A percentile compares a stretch with the other conserved stretches of the same genome.
Evolutionary conservation across 78 protist genomes (phyloP).

Genomic region (slime mould (Dictyostelium discoideum)): DNA sequence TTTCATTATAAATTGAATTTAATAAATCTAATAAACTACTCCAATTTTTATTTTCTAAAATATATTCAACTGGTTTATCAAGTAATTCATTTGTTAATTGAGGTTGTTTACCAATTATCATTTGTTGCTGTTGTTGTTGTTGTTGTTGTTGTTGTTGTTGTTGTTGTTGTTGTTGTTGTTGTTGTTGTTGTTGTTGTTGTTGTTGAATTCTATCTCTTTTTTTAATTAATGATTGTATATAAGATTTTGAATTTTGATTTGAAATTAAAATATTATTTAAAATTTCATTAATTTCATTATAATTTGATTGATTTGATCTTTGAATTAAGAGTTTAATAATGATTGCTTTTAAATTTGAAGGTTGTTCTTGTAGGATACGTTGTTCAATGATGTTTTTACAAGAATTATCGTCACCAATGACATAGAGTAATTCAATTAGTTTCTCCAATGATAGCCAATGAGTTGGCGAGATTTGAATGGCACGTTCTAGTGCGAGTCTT

Average conservation of each 20-base stretch:
- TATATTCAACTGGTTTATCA: neutral
- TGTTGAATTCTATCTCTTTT: neutral
- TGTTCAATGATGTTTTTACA: neutral
- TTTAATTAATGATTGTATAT: conserved; percentile 22
- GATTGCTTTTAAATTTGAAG: conserved; percentile 3
- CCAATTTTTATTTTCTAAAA: neutral
- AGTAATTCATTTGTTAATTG: neutral
- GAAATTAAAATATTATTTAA: neutral
- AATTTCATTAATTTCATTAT: neutral
- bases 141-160: neutral
- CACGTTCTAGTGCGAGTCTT: conserved; percentile 23
- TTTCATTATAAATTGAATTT: neutral
- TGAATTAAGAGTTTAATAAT: neutral
- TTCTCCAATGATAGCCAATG: conserved; percentile 63
- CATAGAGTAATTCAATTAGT: conserved; percentile 25
- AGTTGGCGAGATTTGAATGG: neutral
- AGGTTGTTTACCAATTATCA: neutral
- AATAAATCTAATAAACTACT: conserved; percentile 6
- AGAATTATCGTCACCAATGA: conserved; percentile 18
- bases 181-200: neutral
- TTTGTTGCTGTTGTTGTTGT: neutral
- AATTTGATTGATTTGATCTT: neutral
- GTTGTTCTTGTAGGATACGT: neutral
- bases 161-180: neutral
- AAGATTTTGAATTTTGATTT: neutral